phyloP scores from a whole-genome alignment of 306 rosid species.

The Ormosia semicastrata region DNA sequence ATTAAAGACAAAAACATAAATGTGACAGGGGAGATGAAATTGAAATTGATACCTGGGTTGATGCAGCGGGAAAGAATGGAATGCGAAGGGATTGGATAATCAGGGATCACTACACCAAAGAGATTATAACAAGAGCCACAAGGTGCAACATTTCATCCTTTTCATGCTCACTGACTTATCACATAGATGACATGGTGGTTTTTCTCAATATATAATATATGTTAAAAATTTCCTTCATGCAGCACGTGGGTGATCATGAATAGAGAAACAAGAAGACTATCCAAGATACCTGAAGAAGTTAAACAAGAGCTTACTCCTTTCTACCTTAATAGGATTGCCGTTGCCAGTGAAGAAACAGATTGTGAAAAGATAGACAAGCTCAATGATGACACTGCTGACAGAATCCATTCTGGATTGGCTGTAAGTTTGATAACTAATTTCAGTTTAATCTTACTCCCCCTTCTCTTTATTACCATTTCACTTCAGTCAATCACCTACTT shows the following conservation, averaged over 20 bases:
- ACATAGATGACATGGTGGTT: neutral
- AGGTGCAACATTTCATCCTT: slow-evolving; percentile 46
- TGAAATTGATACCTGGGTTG: slow-evolving; percentile 95
- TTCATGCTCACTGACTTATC: neutral
- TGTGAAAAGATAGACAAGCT: slow-evolving; percentile 72
- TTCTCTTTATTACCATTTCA: neutral
- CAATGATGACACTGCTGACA: slow-evolving; percentile 62
- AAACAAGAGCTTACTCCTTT: slow-evolving; percentile 72
- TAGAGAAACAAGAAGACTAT: slow-evolving; percentile 81
- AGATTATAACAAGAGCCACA: slow-evolving; percentile 81
- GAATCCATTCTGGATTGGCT: slow-evolving; percentile 74
- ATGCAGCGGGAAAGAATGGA: slow-evolving; percentile 88
- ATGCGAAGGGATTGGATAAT: slow-evolving; percentile 97
- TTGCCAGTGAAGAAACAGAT: slow-evolving; percentile 52
- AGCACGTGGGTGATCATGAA: slow-evolving; percentile 98
- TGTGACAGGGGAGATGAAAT: slow-evolving; percentile 86
- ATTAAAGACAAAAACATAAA: neutral
- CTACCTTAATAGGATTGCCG: slow-evolving; percentile 58
- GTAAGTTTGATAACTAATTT: slow-evolving; percentile 41
- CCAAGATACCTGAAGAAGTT: slow-evolving; percentile 80
- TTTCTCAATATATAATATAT: neutral
- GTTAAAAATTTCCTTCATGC: slow-evolving; percentile 3
- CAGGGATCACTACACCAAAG: slow-evolving; percentile 64
- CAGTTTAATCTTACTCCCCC: neutral
- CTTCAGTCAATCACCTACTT: neutral